Evolutionary conservation across 2,329 filamentous ascomycete genomes (phyloP).

Genomic region (Sphaerulina populicola): DNA sequence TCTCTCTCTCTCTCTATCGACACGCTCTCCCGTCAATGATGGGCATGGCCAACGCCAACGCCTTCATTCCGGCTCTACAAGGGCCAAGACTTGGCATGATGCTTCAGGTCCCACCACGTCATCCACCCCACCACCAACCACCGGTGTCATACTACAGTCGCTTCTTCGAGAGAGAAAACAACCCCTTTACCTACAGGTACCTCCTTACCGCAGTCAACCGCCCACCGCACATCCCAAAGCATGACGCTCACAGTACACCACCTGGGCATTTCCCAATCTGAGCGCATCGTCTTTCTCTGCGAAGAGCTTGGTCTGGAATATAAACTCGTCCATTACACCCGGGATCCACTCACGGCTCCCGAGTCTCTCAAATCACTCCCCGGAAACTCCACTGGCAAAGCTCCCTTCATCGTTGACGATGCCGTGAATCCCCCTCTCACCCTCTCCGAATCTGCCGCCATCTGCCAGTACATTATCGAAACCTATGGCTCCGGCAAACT

Average conservation of each 20-base stretch:
- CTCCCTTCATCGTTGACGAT: constrained; percentile 52
- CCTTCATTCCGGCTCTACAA: too few species aligned
- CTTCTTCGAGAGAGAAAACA: too few species aligned
- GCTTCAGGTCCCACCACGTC: not conserved
- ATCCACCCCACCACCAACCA: not conserved
- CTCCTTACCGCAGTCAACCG: too few species aligned
- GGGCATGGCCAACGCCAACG: too few species aligned
- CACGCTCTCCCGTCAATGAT: too few species aligned
- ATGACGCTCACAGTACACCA: constrained; percentile 34
- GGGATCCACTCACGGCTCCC: constrained; percentile 34
- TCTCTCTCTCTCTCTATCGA: too few species aligned
- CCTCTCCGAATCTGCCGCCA: constrained; percentile 52
- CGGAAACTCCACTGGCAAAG: constrained; percentile 10
- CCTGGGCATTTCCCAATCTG: constrained; percentile 47
- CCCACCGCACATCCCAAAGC: too few species aligned
- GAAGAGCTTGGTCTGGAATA: constrained; percentile 55
- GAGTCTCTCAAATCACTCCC: constrained; percentile 14
- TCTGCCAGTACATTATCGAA: constrained; percentile 52
- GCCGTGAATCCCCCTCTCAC: constrained; percentile 33
- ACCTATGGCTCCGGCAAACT: constrained; percentile 47
- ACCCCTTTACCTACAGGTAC: too few species aligned
- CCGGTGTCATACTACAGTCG: not conserved
- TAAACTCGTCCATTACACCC: constrained; percentile 39
- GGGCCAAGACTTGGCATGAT: too few species aligned
- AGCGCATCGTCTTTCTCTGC: constrained; percentile 55